These are phyloP conservation scores for Amanita muscaria DNA, from an alignment of 768 basidiomycete genomes.

Conservation along the genomic window DNA sequence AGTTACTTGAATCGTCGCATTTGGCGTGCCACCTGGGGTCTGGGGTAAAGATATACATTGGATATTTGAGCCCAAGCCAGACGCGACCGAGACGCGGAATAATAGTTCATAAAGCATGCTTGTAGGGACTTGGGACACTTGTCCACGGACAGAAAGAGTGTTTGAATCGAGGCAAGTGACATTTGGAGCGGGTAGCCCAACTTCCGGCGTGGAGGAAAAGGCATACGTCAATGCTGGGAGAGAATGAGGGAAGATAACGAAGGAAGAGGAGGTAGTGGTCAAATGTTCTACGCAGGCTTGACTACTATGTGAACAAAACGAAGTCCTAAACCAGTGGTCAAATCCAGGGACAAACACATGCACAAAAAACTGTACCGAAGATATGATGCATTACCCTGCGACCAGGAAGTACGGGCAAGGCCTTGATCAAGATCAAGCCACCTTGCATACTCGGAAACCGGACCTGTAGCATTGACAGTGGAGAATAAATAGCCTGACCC, in stretches of 20 bases:
- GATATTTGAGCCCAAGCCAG: slow-evolving; percentile 12
- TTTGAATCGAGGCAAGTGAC: slow-evolving; percentile 50
- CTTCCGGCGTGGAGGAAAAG: slow-evolving; percentile 37
- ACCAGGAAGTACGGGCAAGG: slow-evolving; percentile 51
- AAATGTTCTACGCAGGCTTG: slow-evolving; percentile 55
- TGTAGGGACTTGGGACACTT: slow-evolving; percentile 28
- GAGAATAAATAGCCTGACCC: slow-evolving; percentile 55
- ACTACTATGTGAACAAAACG: slow-evolving; percentile 62
- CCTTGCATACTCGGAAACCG: slow-evolving; percentile 41
- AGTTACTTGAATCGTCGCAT: slow-evolving; percentile 38
- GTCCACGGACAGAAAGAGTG: slow-evolving; percentile 48
- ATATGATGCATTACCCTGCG: slow-evolving; percentile 37
- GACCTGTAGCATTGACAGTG: slow-evolving; percentile 32
- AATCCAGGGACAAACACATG: not conserved
- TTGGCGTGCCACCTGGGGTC: slow-evolving; percentile 24
- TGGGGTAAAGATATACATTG: slow-evolving; percentile 26
- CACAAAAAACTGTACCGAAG: slow-evolving; percentile 33
- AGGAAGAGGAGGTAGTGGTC: slow-evolving; percentile 17
- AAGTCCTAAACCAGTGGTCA: slow-evolving; percentile 23
- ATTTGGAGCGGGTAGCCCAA: slow-evolving; percentile 44
- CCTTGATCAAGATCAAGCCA: slow-evolving; percentile 67
- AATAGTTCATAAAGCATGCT: slow-evolving; percentile 72
- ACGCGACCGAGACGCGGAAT: slow-evolving; percentile 31
- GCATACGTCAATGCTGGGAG: slow-evolving; percentile 38
- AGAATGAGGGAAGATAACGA: slow-evolving; percentile 5